Evolutionary conservation across 1,284 basidiomycete genomes (phyloP), one percentile per base, ranked within the genome.

Genomic region (Fomes fomentarius): DNA sequence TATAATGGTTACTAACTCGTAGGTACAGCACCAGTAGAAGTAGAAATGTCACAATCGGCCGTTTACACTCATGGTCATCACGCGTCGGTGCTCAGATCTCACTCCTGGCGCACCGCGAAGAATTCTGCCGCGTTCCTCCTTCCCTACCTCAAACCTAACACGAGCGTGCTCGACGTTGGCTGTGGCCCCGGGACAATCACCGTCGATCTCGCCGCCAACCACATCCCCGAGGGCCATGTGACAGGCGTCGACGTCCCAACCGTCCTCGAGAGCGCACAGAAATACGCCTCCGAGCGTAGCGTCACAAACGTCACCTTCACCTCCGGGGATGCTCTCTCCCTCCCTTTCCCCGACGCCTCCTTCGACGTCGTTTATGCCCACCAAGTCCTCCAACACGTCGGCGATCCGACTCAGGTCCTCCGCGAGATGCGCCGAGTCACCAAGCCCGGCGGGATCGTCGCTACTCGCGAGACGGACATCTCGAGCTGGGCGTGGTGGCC

Each of bases 161-260:
- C 76, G 71, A 65, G 66, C 54, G 70, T 79, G 54, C 74, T 79
- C 43, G 78, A 79, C 54, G 61, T 79, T 35, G 77, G 76, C 12
- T 80, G 75, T 50, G 76, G 78, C 0, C 77, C 77, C 0, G 78
- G 77, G 0, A 77, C 74, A 12, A 79, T 79, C 60, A 76, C 74
- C 1, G 57, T 63, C 38, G 75, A 75, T 54, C 63, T 80, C 19
- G 76, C 77, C 6, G 54, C 52, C 0, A 69, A 70, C 22, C 50
- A 54, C 52, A 72, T 76, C 26, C 72, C 75, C 1, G 47, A 73
- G 24, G 77, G 77, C 0, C 67, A 71, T 15, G 70, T 78, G 47
- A 72, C 69, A 11, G 77, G 75, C 1, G 50, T 79, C 46, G 77
- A 80, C 39, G 52, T 63, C 35, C 62, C 63, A 12, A 62, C 66